Evolutionary conservation across 257 asterid species (phyloP).

Genomic region (Solanum ossicruentum): DNA sequence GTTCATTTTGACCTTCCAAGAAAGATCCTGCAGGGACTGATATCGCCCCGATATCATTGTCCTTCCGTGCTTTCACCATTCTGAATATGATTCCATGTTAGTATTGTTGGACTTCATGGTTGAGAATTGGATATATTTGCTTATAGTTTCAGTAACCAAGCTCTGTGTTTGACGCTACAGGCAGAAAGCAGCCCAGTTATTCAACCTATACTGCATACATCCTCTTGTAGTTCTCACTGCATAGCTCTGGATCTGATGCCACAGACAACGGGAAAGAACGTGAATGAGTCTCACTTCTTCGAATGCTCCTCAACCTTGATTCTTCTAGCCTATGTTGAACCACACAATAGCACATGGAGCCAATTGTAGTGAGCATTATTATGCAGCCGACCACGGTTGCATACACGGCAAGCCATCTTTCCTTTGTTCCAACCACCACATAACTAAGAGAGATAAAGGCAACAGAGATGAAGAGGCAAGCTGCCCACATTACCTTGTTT

Average conservation of each 20-base stretch:
- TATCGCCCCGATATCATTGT: neutral
- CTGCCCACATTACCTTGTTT: conserved; percentile 96
- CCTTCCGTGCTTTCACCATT: neutral
- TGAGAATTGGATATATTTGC: neutral
- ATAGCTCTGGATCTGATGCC: conserved; percentile 59
- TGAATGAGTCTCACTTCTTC: conserved; percentile 41
- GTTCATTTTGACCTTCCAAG: neutral
- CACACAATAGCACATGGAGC: conserved; percentile 86
- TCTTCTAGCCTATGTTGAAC: conserved; percentile 74
- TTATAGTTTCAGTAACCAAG: neutral
- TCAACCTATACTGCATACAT: conserved; percentile 69
- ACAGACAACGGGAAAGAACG: conserved; percentile 63
- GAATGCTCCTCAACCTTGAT: conserved; percentile 58
- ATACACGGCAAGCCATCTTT: conserved; percentile 73
- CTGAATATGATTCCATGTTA: neutral
- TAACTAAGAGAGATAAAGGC: conserved; percentile 76
- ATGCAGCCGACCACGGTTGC: conserved; percentile 71
- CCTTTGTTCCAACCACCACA: conserved; percentile 65
- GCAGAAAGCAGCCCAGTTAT: neutral
- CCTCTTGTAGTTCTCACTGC: conserved; percentile 54
- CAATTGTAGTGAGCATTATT: conserved; percentile 78
- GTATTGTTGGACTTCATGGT: neutral
- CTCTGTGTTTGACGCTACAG: neutral
- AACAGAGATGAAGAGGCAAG: conserved; percentile 73
- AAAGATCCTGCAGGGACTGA: neutral